Evolutionary conservation across 2,329 filamentous ascomycete species (phyloP).

Genomic region (Pseudocercospora ulei): DNA sequence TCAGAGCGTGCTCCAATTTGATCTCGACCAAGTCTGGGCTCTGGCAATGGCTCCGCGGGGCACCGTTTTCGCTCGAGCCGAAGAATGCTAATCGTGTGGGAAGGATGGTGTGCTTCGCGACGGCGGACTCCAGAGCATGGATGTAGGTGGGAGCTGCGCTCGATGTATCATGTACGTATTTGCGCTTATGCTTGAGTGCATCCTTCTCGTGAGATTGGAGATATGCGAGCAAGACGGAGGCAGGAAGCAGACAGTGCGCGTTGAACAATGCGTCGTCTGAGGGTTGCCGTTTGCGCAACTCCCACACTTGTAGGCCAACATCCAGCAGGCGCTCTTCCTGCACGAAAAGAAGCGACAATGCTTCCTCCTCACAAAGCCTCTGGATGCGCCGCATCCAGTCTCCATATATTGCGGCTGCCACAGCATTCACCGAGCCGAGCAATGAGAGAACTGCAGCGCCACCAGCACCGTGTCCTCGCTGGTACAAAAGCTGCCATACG

Average conservation of each 20-base stretch:
- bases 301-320: constrained; percentile 27
- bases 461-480: constrained; percentile 17
- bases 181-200: constrained; percentile 20
- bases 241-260: constrained; percentile 24
- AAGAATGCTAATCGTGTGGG: constrained; percentile 37
- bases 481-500: constrained; percentile 18
- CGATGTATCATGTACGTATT: constrained; percentile 10
- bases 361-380: constrained; percentile 1
- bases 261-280: constrained; percentile 28
- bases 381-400: constrained; percentile 23
- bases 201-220: not conserved
- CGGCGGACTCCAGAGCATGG: constrained; percentile 19
- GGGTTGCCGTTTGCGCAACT: constrained; percentile 20
- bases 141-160: not conserved
- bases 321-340: too few relatives aligned
- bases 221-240: constrained; percentile 21
- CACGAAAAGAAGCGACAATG: too few relatives aligned
- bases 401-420: constrained; percentile 25
- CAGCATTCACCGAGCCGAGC: constrained; percentile 18
- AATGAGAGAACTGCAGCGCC: constrained; percentile 25
- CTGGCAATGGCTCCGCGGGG: constrained; percentile 1
- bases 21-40: not conserved
- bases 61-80: constrained; percentile 13
- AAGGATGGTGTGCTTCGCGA: constrained; percentile 39
- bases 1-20: constrained; percentile 1